Base-by-base conservation (phyloP, 768 basidiomycete species). In the Lentinula lateritia region DNA sequence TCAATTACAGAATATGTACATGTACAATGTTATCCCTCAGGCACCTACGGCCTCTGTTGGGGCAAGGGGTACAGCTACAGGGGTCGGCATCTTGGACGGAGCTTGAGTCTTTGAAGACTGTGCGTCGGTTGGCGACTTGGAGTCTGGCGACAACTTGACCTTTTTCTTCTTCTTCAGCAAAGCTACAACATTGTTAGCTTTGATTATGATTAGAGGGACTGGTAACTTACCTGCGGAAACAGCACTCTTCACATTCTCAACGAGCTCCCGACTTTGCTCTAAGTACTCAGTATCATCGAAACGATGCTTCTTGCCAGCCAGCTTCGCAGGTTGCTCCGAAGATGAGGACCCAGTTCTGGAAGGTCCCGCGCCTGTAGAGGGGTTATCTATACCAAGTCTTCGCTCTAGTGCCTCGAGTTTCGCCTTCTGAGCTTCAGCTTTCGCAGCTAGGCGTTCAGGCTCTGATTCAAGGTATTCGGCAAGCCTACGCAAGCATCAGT, bases 271-370 rank as follows among this genome's bases (percentile, higher is more conserved):
- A 67, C 88, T 94, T 75, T 96, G 88, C 71, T 98, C 95, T 42
- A 99, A 71, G 70, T 90, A 99, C 72, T 94, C 90, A 2, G 86
- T 88, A 68, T 99, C 96, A 53, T 98, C 95, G 50, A 98, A 87
- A 32, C 92, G 84, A 66, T 92, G 90, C 69, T 96, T 97, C 79
- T 83, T 88, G 9, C 91, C 90, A 0, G 86, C 80, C 4, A 82
- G 68, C 16, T 81, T 74, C 42, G 83, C 79, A 0, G 82, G 71
- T 50, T 78, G 73, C 12, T 75, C 71, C 36, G 72, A 62, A 59
- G 67, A 52, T 15, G 74, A 73, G 5, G 74, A 70, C 36, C 72
- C 74, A 6, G 68, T 65, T 5, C 69, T 73, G 9, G 77, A 74
- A 38, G 74, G 74, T 34, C 70, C 69, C 35, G 70, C 69, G 41